Base-by-base conservation (phyloP, 2,329 filamentous ascomycete genomes). In the Mycosphaerelloides madeirae region DNA sequence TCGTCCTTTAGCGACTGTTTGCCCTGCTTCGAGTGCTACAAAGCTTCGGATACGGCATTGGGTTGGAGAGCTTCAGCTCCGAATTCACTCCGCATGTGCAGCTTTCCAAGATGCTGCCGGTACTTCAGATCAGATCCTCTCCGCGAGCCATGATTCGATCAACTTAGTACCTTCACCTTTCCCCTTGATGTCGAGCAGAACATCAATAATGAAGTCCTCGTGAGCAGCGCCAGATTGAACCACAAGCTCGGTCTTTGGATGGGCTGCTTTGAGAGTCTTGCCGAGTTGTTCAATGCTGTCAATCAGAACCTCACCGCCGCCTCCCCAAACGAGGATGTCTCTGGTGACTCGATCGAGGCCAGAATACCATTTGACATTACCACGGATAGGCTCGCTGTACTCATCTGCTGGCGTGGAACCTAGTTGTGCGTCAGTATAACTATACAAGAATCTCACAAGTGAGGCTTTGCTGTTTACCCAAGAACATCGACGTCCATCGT, bases 251-350 rank as follows among this genome's bases (percentile, higher is more conserved):
- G 64, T 62, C 15, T 55, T 54, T 2, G 61, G 56, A 49, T 65
- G 65, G 4, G 67, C 67, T 25, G 66, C 62, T 52, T 69, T 67
- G 19, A 81, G 65, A 44, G 69, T 75, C 36, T 63, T 59, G 16
- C 66, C 68, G 50, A 81, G 73, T 15, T 72, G 68, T 38, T 69
- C 56, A 38, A 83, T 80, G 12, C 73, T 68, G 51, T 80, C 79
- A 28, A 79, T 62, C 19, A 83, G 49, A 12, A 80, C 65, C 63
- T 83, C 80, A 38, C 75, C 71, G 1, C 66, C 72, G 1, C 80
- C 80, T 1, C 67, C 75, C 50, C 74, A 72, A 4, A 83, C 66
- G 18, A 80, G 55, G 1, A 81, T 65, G 32, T 73, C 67, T 15
- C 37, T 37, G 3, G 77, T 61, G 2, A 66, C 49, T 28, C 61